These are phyloP conservation scores for Paraconiothyrium sp. DNA, from an alignment of 2,329 filamentous ascomycete genomes.

Conservation along the genomic window DNA sequence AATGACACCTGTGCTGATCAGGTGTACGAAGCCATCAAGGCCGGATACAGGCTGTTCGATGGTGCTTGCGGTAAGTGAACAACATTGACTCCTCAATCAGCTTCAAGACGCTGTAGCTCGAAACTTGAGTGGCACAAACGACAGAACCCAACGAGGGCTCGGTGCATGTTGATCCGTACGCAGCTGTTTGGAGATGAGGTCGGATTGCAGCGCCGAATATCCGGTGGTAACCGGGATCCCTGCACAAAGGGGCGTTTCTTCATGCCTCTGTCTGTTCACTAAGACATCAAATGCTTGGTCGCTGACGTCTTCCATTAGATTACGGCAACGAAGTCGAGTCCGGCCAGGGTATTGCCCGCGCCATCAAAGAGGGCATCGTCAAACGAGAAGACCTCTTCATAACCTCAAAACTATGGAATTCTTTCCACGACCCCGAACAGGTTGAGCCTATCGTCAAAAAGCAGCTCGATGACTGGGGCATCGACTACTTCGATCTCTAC, in stretches of 20 bases:
- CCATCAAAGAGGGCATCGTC: constrained; percentile 50
- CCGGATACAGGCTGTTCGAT: constrained; percentile 50
- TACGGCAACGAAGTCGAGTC: constrained; percentile 52
- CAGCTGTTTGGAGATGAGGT: constrained; percentile 1
- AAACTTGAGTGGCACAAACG: neutral
- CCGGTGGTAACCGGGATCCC: constrained; percentile 32
- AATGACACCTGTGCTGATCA: constrained; percentile 43
- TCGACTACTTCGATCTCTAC: constrained; percentile 56
- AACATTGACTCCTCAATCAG: neutral
- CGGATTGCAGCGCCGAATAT: constrained; percentile 28
- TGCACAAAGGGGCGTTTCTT: constrained; percentile 16
- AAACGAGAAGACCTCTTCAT: constrained; percentile 82
- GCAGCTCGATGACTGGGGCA: constrained; percentile 48
- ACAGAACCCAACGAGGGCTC: neutral
- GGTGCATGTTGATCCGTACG: neutral
- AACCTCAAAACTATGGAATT: constrained; percentile 93
- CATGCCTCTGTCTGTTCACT: constrained; percentile 24
- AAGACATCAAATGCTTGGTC: neutral
- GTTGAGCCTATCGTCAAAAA: constrained; percentile 80
- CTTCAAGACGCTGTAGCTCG: neutral
- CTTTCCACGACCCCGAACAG: constrained; percentile 82
- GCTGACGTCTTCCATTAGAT: constrained; percentile 30
- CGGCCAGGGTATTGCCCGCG: constrained; percentile 48
- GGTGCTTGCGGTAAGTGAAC: constrained; percentile 47
- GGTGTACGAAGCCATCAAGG: constrained; percentile 50